phyloP scores from a whole-genome alignment of 2,329 filamentous ascomycete genomes.

The Neofusicoccum ribis region DNA sequence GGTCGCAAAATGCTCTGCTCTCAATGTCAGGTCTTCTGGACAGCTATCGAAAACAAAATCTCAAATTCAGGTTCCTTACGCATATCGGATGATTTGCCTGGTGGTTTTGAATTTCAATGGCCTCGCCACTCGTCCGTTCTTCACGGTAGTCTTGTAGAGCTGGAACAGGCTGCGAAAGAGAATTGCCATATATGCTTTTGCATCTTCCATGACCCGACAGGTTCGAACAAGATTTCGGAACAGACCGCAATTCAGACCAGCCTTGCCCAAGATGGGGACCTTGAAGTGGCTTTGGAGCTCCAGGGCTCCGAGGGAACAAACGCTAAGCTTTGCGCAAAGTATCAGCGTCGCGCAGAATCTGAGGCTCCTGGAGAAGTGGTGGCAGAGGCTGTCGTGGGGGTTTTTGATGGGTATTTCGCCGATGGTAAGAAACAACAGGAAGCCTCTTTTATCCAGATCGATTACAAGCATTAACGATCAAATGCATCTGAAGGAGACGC shows the following conservation, averaged over 20 bases:
- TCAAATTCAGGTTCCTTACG: neutral
- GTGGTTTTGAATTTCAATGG: neutral
- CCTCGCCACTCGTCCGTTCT: slow-evolving; percentile 11
- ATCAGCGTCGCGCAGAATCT: slow-evolving; percentile 6
- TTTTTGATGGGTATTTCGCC: slow-evolving; percentile 21
- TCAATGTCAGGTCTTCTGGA: neutral
- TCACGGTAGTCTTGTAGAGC: slow-evolving; percentile 24
- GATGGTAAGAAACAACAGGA: slow-evolving; percentile 21
- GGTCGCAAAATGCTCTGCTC: neutral
- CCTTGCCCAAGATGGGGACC: slow-evolving; percentile 14
- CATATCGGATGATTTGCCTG: neutral
- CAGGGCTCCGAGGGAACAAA: slow-evolving; percentile 20
- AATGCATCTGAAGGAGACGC: slow-evolving; percentile 20
- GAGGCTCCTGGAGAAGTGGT: neutral
- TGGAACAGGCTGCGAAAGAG: slow-evolving; percentile 24
- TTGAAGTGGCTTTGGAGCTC: slow-evolving; percentile 24
- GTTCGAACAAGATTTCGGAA: slow-evolving; percentile 21
- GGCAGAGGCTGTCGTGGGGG: slow-evolving; percentile 22
- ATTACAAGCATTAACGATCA: neutral
- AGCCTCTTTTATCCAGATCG: neutral
- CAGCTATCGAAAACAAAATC: neutral
- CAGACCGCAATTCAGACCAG: neutral
- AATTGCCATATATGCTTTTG: slow-evolving; percentile 26
- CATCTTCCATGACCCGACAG: slow-evolving; percentile 22
- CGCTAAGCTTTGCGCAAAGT: slow-evolving; percentile 23